Evolutionary conservation across 345 rosid species (phyloP).

Genomic region (Turnera subulata): DNA sequence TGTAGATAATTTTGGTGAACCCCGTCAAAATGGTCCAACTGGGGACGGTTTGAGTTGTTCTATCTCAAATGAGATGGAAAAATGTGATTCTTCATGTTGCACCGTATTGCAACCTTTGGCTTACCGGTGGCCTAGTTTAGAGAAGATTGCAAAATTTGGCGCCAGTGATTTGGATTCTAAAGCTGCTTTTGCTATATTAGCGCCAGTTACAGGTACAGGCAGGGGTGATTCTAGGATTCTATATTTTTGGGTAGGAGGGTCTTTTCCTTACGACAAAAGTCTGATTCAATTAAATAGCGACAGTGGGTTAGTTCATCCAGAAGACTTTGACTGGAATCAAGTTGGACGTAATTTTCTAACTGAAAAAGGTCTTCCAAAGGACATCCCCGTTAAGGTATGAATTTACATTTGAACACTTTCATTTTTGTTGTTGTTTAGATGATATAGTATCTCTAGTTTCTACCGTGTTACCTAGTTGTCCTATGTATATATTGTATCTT

Average conservation of each 20-base stretch:
- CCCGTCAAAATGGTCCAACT: constrained; percentile 16
- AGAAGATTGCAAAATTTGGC: constrained; percentile 41
- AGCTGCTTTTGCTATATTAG: constrained; percentile 54
- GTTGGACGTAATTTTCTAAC: constrained; percentile 52
- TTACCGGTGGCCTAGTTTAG: constrained; percentile 72
- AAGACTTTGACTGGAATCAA: constrained; percentile 55
- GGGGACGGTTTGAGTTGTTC: constrained; percentile 20
- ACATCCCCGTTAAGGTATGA: constrained; percentile 60
- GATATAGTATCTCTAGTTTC: too few species aligned
- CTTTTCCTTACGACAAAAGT: constrained; percentile 39
- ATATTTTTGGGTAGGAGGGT: constrained; percentile 83
- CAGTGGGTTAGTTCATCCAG: constrained; percentile 28
- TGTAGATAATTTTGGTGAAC: constrained; percentile 26
- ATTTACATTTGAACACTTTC: constrained; percentile 2
- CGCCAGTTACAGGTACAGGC: constrained; percentile 37
- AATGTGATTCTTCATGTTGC: constrained; percentile 21
- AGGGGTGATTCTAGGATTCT: constrained; percentile 45
- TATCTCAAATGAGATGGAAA: constrained; percentile 18
- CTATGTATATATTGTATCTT: too few species aligned
- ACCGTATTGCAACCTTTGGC: constrained; percentile 38
- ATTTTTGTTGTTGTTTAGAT: too few species aligned
- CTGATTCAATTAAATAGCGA: constrained; percentile 41
- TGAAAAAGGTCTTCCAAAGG: constrained; percentile 55
- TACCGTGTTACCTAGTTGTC: too few species aligned
- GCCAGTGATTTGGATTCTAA: constrained; percentile 49